A percentile compares a stretch with the other conserved stretches of the same genome.
Evolutionary conservation across 2,329 filamentous ascomycete species (phyloP).

Genomic region (Fusarium penzigii): DNA sequence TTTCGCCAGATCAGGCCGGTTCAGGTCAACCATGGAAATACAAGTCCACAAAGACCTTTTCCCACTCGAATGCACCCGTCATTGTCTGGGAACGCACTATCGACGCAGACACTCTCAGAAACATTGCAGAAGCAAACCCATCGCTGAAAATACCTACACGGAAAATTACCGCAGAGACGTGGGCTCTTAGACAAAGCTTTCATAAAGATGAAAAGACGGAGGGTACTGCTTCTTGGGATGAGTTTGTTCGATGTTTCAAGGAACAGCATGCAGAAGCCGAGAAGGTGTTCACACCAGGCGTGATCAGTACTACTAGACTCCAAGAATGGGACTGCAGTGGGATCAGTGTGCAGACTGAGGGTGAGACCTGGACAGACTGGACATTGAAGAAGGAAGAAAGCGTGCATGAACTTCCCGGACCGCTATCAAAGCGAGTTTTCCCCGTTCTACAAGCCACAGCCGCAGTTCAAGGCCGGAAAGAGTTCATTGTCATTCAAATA

Average conservation of each 20-base stretch:
- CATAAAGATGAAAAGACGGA: conserved; percentile 54
- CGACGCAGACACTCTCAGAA: conserved; percentile 43
- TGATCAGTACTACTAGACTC: conserved; percentile 37
- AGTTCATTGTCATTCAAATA: conserved; percentile 61
- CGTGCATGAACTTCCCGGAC: conserved; percentile 61
- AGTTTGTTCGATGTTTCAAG: conserved; percentile 63
- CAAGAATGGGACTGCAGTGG: conserved; percentile 49
- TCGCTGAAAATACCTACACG: conserved; percentile 22
- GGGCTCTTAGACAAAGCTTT: conserved; percentile 64
- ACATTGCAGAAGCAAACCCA: conserved; percentile 37
- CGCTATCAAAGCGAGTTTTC: conserved; percentile 67
- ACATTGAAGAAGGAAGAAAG: conserved; percentile 61
- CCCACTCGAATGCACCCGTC: conserved; percentile 52
- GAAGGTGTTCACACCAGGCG: conserved; percentile 40
- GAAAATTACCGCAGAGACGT: conserved; percentile 49
- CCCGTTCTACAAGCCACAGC: conserved; percentile 64
- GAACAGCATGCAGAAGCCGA: conserved; percentile 45
- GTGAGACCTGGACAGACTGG: conserved; percentile 47
- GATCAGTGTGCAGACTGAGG: conserved; percentile 40
- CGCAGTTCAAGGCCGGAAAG: conserved; percentile 39
- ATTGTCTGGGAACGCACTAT: conserved; percentile 55
- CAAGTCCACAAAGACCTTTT: conserved; percentile 50
- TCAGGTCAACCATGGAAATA: conserved; percentile 46
- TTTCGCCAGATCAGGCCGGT: conserved; percentile 17
- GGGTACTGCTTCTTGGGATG: conserved; percentile 62